A percentile compares a stretch with the other conserved stretches of the same genome.
phyloP scores from a whole-genome alignment of 306 rosid species.

The Oxytropis ochrocephala region DNA sequence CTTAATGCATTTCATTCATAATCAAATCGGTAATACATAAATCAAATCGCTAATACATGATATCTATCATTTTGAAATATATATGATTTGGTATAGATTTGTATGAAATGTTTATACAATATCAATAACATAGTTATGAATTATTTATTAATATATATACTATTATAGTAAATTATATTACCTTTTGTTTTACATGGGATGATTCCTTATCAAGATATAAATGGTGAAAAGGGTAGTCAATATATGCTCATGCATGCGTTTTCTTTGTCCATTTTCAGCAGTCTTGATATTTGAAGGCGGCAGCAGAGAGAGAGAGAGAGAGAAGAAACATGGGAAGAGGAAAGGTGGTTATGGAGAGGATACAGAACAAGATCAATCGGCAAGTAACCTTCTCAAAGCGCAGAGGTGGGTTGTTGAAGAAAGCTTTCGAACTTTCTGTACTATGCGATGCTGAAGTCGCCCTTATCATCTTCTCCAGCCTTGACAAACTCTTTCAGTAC shows the following conservation, averaged over 20 bases:
- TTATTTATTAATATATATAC: too few species aligned
- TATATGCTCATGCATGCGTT: neutral
- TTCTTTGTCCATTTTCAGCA: neutral
- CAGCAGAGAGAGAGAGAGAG: neutral
- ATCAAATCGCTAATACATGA: too few species aligned
- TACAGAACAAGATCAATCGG: constrained; percentile 79
- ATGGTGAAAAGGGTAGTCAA: neutral
- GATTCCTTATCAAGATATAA: neutral
- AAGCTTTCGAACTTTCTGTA: constrained; percentile 75
- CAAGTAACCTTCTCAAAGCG: constrained; percentile 84
- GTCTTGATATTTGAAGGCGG: neutral
- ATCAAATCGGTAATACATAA: too few species aligned
- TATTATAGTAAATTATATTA: too few species aligned
- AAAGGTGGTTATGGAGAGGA: constrained; percentile 70
- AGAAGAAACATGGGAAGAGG: constrained; percentile 59
- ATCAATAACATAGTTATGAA: too few species aligned
- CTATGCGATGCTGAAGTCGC: too few species aligned
- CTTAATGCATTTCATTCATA: too few species aligned
- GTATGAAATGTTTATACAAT: too few species aligned
- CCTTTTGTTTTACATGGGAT: neutral
- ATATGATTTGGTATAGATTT: too few species aligned
- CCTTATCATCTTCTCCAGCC: constrained; percentile 61
- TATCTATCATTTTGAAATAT: too few species aligned
- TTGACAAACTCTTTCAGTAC: constrained; percentile 71
- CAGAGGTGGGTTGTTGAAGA: constrained; percentile 68